phyloP scores from a whole-genome alignment of 805 yeast genomes.

The Candida namnaoensis region DNA sequence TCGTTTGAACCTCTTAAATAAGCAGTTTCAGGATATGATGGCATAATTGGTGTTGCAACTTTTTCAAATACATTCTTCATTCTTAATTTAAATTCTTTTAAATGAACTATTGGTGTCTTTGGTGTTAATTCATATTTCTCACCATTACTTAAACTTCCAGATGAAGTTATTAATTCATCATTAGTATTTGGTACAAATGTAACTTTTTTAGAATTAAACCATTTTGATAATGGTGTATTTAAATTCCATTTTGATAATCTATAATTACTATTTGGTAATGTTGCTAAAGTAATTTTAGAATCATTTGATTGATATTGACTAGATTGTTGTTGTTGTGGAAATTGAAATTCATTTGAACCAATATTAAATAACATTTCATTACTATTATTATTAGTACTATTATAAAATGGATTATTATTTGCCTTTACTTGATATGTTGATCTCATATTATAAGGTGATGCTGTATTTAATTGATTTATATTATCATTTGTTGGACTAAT shows the following conservation, averaged over 20 bases:
- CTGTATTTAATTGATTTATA: neutral
- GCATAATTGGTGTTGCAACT: conserved; percentile 9
- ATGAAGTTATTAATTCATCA: conserved; percentile 1
- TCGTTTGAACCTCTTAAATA: neutral
- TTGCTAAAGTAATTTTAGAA: conserved; percentile 13
- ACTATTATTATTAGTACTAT: neutral
- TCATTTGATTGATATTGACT: neutral
- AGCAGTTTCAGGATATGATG: conserved; percentile 12
- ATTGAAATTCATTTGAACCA: neutral
- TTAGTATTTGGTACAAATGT: conserved; percentile 1
- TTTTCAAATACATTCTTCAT: conserved; percentile 5
- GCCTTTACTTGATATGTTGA: conserved; percentile 9
- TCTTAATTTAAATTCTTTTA: conserved; percentile 15
- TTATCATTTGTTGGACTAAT: conserved; percentile 2
- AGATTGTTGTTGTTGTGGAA: neutral
- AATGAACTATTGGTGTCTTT: conserved; percentile 13
- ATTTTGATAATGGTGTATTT: conserved; percentile 17
- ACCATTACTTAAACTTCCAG: conserved; percentile 14
- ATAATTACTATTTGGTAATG: conserved; percentile 5
- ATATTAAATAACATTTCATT: too few species aligned
- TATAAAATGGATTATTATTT: neutral
- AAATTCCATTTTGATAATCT: conserved; percentile 11
- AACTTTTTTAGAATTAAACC: conserved; percentile 9
- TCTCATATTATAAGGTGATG: conserved; percentile 7
- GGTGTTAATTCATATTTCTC: conserved; percentile 1